Conservation (phyloP, 2,329 filamentous ascomycete species). For the Ceratocystis alfenasii region DNA sequence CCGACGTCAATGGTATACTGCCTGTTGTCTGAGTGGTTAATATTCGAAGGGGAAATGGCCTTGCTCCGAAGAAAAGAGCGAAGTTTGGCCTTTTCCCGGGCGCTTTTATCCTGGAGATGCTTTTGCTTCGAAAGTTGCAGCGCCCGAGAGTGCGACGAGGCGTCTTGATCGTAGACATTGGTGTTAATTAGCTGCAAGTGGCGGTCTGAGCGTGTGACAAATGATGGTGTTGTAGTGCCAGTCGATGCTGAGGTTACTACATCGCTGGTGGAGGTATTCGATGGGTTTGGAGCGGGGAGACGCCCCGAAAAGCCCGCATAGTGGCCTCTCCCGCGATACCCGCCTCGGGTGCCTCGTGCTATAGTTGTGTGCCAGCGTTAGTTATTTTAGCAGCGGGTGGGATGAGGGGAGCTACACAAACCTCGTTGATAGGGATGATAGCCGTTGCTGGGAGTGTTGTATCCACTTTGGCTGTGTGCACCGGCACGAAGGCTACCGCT, state of each 20-base stretch:
- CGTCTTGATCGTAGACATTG: conserved; percentile 35
- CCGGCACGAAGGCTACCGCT: conserved; percentile 25
- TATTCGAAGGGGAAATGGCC: conserved; percentile 1
- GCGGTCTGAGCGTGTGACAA: conserved; percentile 62
- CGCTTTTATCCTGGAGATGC: conserved; percentile 3
- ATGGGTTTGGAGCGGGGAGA: conserved; percentile 26
- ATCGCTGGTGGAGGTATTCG: conserved; percentile 24
- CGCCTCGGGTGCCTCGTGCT: conserved; percentile 25
- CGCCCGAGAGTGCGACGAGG: conserved; percentile 28
- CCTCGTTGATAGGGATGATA: conserved; percentile 29
- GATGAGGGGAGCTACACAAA: conserved; percentile 19
- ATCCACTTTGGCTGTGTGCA: not conserved
- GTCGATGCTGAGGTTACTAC: conserved; percentile 27
- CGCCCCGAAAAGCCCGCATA: not conserved
- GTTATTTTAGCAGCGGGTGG: not conserved
- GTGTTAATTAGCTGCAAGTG: conserved; percentile 77
- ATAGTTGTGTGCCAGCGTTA: conserved; percentile 12
- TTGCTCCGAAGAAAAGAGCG: conserved; percentile 15
- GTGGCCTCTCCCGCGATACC: conserved; percentile 29
- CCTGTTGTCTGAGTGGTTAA: conserved; percentile 15
- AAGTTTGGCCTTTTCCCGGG: conserved; percentile 16
- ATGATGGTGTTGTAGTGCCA: conserved; percentile 30
- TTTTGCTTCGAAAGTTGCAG: conserved; percentile 18
- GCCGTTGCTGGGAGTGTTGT: conserved; percentile 11
- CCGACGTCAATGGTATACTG: conserved; percentile 36